Base-by-base conservation (phyloP, 1,284 basidiomycete genomes). In the Cutaneotrichosporon cavernicola region DNA sequence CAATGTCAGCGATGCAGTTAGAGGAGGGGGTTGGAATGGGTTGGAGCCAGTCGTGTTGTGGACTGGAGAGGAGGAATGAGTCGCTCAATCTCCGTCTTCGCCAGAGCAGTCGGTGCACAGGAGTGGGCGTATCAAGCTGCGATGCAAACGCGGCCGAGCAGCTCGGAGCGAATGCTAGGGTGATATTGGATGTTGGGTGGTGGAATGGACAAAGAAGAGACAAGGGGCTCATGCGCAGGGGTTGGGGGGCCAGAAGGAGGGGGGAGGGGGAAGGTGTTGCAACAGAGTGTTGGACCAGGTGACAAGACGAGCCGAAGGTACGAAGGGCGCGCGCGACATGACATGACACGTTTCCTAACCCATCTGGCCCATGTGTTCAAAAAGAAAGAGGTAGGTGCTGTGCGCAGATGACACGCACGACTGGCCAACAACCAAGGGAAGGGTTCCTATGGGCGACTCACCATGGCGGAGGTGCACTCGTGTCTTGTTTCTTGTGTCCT, bases 401-500 rank as follows among this genome's bases (percentile, higher is more conserved):
- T 4, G 10, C 13, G 38, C 38, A 13, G 13, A 14, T 5, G 13
- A 40, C 38, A 40, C 38, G 38, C 38, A 40, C 38, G 38, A 40
- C 38, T 40, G 38, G 38, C 38, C 16, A 11, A 16, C 38, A 40
- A 13, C 38, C 11, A 40, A 40, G 18, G 43, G 18, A 26, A 26
- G 26, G 26, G 26, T 26, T 26, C 26, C 26, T 26, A 26, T 26
- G 26, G 26, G 43, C 43, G 16, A 52, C 51, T 52, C 51, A 52
- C 51, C 51, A 52, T 52, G 51, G 51, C 31, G 51, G 51, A 30
- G 13, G 51, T 52, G 51, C 51, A 52, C 30, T n/a, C n/a, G 16
- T 46, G 18, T 7, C 18, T 46, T 2, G 36, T 13, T 36, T 36
- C 36, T 13, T 10, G 10, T 43, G 40, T 6, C 14, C 16, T 7